A percentile compares a stretch with the other conserved stretches of the same genome.
Conservation (phyloP, 257 asterid genomes). For the Cynanchum wilfordii region DNA sequence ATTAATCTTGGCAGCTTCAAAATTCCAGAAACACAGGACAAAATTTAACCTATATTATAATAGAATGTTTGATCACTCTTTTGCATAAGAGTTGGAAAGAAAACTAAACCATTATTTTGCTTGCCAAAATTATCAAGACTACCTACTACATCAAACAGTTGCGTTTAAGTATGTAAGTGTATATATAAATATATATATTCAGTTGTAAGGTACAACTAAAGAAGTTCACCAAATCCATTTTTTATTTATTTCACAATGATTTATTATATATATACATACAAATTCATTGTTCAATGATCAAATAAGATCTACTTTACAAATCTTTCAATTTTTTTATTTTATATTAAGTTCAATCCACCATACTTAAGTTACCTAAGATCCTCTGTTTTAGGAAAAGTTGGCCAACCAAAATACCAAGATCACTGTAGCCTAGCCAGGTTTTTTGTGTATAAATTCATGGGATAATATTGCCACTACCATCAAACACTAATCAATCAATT, state of each 20-base stretch:
- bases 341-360: slow-evolving; percentile 1
- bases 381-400: slow-evolving; percentile 25
- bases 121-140: neutral
- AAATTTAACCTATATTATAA: neutral
- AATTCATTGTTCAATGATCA: neutral
- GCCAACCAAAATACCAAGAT: slow-evolving; percentile 36
- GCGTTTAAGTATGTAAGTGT: neutral
- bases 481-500: neutral
- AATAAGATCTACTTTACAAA: neutral
- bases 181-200: neutral
- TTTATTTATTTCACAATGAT: neutral
- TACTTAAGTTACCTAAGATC: slow-evolving; percentile 9
- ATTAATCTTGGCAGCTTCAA: neutral
- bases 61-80: neutral
- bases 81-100: neutral
- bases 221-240: slow-evolving; percentile 19
- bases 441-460: slow-evolving; percentile 20
- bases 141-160: slow-evolving; percentile 10
- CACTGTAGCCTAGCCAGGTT: slow-evolving; percentile 11
- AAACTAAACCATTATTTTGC: neutral
- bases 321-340: neutral
- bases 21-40: neutral
- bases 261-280: neutral
- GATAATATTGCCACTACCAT: neutral
- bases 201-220: slow-evolving; percentile 16